Evolutionary conservation across 495 filamentous ascomycete genomes (phyloP).

Genomic region (Trichoderma asperelloides): DNA sequence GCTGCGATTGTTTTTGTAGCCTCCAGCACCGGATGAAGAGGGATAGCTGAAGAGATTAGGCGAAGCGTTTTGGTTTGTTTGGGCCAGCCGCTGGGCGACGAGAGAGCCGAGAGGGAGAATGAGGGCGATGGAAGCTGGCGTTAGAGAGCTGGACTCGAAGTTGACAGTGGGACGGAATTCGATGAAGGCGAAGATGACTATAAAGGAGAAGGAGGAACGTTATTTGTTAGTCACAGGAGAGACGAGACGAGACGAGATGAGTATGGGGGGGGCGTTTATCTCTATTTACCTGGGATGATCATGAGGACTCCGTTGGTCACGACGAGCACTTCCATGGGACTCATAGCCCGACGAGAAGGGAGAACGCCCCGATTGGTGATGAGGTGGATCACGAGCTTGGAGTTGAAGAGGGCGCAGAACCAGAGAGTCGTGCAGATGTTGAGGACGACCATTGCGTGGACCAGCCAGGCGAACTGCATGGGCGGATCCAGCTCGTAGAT

Average conservation of each 20-base stretch:
- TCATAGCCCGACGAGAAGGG: slow-evolving; percentile 19
- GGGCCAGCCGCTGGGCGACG: slow-evolving; percentile 51
- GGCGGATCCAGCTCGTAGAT: slow-evolving; percentile 31
- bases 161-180: slow-evolving; percentile 38
- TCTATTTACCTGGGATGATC: slow-evolving; percentile 69
- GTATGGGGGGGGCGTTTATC: slow-evolving; percentile 19
- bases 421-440: slow-evolving; percentile 61
- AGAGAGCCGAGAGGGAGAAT: slow-evolving; percentile 74
- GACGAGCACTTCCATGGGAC: slow-evolving; percentile 29
- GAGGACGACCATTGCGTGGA: slow-evolving; percentile 42
- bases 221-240: slow-evolving; percentile 1
- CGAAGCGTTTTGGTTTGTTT: background rate
- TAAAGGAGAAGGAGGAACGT: slow-evolving; percentile 11
- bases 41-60: background rate
- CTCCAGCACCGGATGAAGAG: background rate
- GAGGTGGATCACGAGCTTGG: slow-evolving; percentile 52
- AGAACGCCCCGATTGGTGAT: slow-evolving; percentile 22
- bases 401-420: slow-evolving; percentile 65
- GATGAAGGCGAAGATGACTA: slow-evolving; percentile 62
- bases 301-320: slow-evolving; percentile 39
- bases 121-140: slow-evolving; percentile 59
- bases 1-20: background rate
- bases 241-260: slow-evolving; percentile 10
- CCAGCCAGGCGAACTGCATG: slow-evolving; percentile 33
- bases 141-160: slow-evolving; percentile 51